These are phyloP conservation scores for Colletotrichum sp. DNA, from an alignment of 2,329 filamentous ascomycete species.

Conservation along the genomic window DNA sequence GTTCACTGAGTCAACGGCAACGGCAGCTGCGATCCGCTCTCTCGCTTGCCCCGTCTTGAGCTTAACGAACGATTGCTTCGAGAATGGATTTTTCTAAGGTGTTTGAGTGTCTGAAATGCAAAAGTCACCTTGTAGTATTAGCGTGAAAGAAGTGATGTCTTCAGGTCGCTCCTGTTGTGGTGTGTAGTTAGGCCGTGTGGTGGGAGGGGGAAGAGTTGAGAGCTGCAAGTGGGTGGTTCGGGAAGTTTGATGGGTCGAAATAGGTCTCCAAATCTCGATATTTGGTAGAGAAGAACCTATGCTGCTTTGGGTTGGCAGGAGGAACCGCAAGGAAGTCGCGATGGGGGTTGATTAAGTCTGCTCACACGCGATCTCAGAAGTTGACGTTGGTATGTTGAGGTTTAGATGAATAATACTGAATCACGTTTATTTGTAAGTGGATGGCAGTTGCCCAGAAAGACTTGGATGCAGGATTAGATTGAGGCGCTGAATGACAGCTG, in stretches of 20 bases:
- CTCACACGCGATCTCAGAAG: background rate
- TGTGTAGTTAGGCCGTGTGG: no score
- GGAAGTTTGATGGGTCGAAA: background rate
- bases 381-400: fast-evolving
- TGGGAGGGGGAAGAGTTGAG: background rate
- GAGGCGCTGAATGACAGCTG: background rate
- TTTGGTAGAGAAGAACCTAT: background rate
- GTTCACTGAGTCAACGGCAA: background rate
- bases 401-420: background rate
- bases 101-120: background rate
- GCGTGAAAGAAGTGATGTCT: no score
- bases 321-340: background rate
- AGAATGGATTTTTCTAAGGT: fast-evolving
- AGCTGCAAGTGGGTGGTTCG: background rate
- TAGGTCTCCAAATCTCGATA: background rate
- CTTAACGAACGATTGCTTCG: background rate
- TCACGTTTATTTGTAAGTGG: background rate
- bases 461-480: background rate
- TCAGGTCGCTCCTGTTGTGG: background rate
- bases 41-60: background rate
- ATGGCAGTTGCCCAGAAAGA: background rate
- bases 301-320: background rate
- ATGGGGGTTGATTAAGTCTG: background rate
- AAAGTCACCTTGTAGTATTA: background rate
- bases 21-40: background rate